Evolutionary conservation across 1,139 yeast species (phyloP).

Genomic region (Suhomyces wounanorum): DNA sequence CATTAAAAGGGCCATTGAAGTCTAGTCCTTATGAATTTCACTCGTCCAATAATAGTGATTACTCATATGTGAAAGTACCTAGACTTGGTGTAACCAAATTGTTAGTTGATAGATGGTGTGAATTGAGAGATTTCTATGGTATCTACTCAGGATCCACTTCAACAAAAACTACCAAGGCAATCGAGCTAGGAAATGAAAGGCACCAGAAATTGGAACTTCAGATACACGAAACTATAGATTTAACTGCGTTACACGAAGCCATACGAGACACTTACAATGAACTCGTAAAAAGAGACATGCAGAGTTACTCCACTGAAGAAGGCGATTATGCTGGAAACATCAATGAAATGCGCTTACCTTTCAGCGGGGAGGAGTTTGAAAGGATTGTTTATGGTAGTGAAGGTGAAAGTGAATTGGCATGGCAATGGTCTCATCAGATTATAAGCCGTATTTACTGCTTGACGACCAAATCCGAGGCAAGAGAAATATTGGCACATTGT

Average conservation of each 20-base stretch:
- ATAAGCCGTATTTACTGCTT: constrained; percentile 39
- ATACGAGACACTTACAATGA: constrained; percentile 1
- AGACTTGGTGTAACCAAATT: constrained; percentile 27
- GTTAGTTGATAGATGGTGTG: constrained; percentile 28
- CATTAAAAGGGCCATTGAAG: constrained; percentile 12
- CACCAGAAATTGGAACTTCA: constrained; percentile 17
- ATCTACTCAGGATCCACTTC: constrained; percentile 22
- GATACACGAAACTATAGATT: constrained; percentile 16
- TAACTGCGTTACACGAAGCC: constrained; percentile 6
- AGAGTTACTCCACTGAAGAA: neutral
- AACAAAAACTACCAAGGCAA: constrained; percentile 12
- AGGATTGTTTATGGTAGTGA: constrained; percentile 15
- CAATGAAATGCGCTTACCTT: neutral
- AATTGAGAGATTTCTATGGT: constrained; percentile 24
- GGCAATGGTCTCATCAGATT: constrained; percentile 36
- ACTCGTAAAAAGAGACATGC: constrained; percentile 1
- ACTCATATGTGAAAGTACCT: constrained; percentile 20
- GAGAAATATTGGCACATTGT: constrained; percentile 63
- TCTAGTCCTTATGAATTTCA: constrained; percentile 21
- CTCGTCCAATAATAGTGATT: constrained; percentile 19
- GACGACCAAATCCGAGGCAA: constrained; percentile 50
- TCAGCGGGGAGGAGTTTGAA: constrained; percentile 1
- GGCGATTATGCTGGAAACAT: neutral
- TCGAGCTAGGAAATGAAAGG: constrained; percentile 14
- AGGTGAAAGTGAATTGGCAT: constrained; percentile 27